Evolutionary conservation across 2,329 filamentous ascomycete genomes (phyloP), one percentile per base, ranked within the genome.

Genomic region (Lachnellula arida): DNA sequence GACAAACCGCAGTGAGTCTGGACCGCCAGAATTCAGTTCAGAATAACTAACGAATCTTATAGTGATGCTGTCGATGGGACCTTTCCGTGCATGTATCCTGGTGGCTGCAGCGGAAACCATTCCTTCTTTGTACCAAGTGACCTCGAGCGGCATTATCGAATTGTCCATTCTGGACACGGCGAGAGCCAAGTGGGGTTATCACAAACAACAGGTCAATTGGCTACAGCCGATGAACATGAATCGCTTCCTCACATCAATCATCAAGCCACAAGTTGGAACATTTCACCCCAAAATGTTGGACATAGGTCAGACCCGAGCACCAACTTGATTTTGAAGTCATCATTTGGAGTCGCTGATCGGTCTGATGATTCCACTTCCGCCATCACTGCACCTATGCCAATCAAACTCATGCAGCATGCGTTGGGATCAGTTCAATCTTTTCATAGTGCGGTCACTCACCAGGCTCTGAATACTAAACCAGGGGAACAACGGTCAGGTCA

Each of bases 361-460:
- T 40, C 37, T 17, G n/a, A 40, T 40, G 37, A 23, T 32, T 39
- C 34, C 5, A 9, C 4, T 46, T 6, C 22, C 39, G 3, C 9
- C 28, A 19, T 48, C 32, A 22, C 46, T 37, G 22, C 40, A 8
- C 19, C 42, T 12, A 46, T 35, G n/a, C 15, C 19, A 4, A 53
- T 5, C 14, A 44, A 43, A 11, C 15, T 49, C 14, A 51, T 51
- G 19, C 39, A 49, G 32, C 37, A 46, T 23, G 56, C 56, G 12
- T 35, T 51, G 46, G 51, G 49, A 12, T 60, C 53, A 40, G 48
- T 60, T 3, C 44, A 56, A 43, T 56, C 56, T 11, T 58, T 58
- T 28, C 44, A 58, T 15, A 58, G 49, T 23, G 50, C 56, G 4
- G n/a, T 54, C n/a, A 56, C 53, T 19, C 42, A 46, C n/a, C 35